Conservation (phyloP, 768 basidiomycete genomes). For the Naganishia vishniacii region DNA sequence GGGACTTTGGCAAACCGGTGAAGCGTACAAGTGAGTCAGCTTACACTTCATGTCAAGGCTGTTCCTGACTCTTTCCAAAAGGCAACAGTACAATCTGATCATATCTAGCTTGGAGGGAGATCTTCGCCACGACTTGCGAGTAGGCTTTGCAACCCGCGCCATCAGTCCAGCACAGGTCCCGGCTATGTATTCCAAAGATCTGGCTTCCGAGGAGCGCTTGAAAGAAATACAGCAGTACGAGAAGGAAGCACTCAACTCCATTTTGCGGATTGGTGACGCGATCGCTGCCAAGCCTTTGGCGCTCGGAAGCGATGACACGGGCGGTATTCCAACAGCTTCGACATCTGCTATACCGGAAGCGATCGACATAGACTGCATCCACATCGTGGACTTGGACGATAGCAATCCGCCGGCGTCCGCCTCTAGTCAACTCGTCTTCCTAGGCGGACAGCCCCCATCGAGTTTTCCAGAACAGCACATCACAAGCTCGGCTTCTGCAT, state of each 20-base stretch:
- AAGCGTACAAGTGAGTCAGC: conserved; percentile 42
- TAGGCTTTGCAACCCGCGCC: conserved; percentile 29
- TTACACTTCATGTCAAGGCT: background rate
- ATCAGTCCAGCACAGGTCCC: conserved; percentile 35
- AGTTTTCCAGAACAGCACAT: background rate
- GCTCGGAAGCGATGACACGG: background rate
- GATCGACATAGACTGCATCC: background rate
- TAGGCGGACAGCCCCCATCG: background rate
- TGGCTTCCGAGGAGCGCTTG: conserved; percentile 39
- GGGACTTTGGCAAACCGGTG: conserved; percentile 31
- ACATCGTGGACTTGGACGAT: background rate
- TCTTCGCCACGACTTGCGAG: conserved; percentile 33
- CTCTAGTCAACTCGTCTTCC: background rate
- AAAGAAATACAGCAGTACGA: conserved; percentile 33
- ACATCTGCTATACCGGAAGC: background rate
- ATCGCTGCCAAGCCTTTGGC: background rate
- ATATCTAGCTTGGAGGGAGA: conserved; percentile 35
- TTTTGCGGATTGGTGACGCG: conserved; percentile 22
- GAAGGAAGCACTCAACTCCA: conserved; percentile 19
- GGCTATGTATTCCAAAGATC: conserved; percentile 36
- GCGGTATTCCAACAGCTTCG: background rate
- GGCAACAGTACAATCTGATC: conserved; percentile 42
- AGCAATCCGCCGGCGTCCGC: background rate
- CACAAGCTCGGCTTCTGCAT: background rate
- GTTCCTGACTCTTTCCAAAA: conserved; percentile 17